Evolutionary conservation across 2,329 filamentous ascomycete genomes (phyloP), one percentile per base, ranked within the genome.

Genomic region (Fusarium musae): DNA sequence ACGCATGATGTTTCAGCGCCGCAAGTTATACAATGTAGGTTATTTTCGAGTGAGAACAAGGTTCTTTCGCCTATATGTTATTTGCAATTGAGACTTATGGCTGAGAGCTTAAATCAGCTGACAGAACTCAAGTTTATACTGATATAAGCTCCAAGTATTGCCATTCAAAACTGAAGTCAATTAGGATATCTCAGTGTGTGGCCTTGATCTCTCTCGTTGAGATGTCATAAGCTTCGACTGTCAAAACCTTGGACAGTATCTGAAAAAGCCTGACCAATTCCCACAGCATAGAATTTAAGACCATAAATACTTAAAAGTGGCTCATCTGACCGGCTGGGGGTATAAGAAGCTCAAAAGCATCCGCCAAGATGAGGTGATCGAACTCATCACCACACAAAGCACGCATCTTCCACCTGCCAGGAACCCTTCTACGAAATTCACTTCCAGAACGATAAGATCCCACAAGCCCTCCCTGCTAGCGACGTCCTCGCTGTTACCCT

Each of bases 401-500:
- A 5, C 0, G n/a, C 2, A 3, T 43, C 9, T 23, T 17, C 19
- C 4, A 4, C 8, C 43, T 46, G 8, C 4, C 23, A 5, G 28
- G 17, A 7, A 44, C 7, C 16, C 23, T 28, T 19, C 12, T 12
- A 15, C 8, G 8, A 13, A 21, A 28, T 50, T 4, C 21, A 50
- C 47, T 23, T 23, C 1, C 21, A 34, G 21, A 50, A 50, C 16
- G 10, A 34, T 0, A 50, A 2, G 47, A 13, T 50, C 21, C 28
- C 15, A 3, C 7, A 17, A 2, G 17, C 11, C 16, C 47, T 34
- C 47, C 10, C 21, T 13, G 30, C 30, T 2, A 23, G 21, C 2
- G 21, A 50, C 0, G 2, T 50, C 5, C 16, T 50, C 3, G 21
- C 30, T 2, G 5, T 50, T 9, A 11, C 28, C 0, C 0, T 50